A percentile compares a stretch with the other conserved stretches of the same genome.
Evolutionary conservation across 2,329 filamentous ascomycete species (phyloP).

Genomic region (Sporothrix schenckii): DNA sequence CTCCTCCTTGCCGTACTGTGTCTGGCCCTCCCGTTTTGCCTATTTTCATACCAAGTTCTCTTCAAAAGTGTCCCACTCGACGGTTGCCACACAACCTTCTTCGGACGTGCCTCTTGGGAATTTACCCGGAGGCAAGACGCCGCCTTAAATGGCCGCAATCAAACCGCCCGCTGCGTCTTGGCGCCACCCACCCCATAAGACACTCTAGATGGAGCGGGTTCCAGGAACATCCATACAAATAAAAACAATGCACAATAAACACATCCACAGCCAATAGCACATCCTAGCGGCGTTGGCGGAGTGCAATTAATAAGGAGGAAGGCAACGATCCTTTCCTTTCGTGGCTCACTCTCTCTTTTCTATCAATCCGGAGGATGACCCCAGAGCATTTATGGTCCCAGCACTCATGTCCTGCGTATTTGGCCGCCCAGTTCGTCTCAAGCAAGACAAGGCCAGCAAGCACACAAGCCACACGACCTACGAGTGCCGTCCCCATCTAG

Average conservation of each 20-base stretch:
- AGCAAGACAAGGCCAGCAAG: background rate
- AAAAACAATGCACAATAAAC: background rate
- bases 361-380: background rate
- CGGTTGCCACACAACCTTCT: background rate
- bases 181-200: background rate
- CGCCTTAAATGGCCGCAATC: conserved; percentile 20
- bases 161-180: background rate
- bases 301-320: background rate
- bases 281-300: no score
- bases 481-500: background rate
- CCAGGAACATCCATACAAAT: background rate
- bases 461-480: background rate
- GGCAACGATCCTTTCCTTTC: conserved; percentile 4
- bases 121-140: conserved; percentile 23
- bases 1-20: background rate
- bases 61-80: background rate
- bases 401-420: no score
- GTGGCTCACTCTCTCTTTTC: background rate
- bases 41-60: background rate
- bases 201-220: background rate
- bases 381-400: background rate
- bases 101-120: background rate
- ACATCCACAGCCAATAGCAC: background rate
- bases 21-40: background rate
- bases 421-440: background rate